Conservation (phyloP, 2,329 filamentous ascomycete species). For the Sporothrix protearum region DNA sequence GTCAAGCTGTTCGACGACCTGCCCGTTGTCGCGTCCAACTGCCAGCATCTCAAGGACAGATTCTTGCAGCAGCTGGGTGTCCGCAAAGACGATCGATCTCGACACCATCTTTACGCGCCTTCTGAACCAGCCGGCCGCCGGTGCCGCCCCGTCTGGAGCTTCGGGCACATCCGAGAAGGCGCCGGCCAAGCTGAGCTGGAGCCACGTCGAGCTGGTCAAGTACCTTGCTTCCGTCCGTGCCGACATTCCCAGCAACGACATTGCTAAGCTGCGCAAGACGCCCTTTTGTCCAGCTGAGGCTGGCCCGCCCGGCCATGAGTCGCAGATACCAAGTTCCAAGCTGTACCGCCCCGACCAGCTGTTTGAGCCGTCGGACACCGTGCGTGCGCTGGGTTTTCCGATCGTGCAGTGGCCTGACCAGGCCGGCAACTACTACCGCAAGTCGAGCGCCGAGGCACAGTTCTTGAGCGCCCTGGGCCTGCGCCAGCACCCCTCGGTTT, state of each 20-base stretch:
- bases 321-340: slow-evolving; percentile 48
- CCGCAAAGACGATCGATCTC: slow-evolving; percentile 91
- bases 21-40: slow-evolving; percentile 66
- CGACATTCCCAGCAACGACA: slow-evolving; percentile 81
- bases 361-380: slow-evolving; percentile 70
- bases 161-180: not conserved
- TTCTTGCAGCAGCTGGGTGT: slow-evolving; percentile 80
- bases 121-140: slow-evolving; percentile 56
- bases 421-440: slow-evolving; percentile 58
- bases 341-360: slow-evolving; percentile 73
- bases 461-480: slow-evolving; percentile 74
- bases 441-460: slow-evolving; percentile 66
- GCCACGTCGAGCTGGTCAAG: slow-evolving; percentile 89
- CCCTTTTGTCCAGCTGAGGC: slow-evolving; percentile 78
- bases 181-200: slow-evolving; percentile 60
- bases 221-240: slow-evolving; percentile 86
- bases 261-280: slow-evolving; percentile 72
- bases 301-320: slow-evolving; percentile 53
- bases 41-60: slow-evolving; percentile 83
- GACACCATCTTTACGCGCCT: slow-evolving; percentile 89
- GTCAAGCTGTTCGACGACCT: slow-evolving; percentile 95
- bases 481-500: slow-evolving; percentile 64
- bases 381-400: slow-evolving; percentile 68
- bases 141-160: slow-evolving; percentile 43
- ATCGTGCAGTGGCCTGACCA: slow-evolving; percentile 77